These are phyloP conservation scores for Styphnolobium japonicum DNA, from an alignment of 306 rosid species.

Conservation along the genomic window DNA sequence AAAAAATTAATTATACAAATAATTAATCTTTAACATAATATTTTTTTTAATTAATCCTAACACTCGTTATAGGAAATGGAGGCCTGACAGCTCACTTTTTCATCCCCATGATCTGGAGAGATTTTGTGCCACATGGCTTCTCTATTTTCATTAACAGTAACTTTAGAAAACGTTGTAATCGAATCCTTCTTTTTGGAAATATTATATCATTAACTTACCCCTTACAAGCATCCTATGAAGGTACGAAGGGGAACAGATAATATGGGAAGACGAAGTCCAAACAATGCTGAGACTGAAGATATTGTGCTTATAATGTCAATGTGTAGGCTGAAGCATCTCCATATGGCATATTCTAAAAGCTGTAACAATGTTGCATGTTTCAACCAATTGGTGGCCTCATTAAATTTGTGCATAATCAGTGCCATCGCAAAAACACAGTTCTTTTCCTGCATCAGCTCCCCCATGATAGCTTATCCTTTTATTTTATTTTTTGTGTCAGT, in stretches of 20 bases:
- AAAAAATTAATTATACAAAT: too few relatives aligned
- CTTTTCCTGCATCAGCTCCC: not conserved
- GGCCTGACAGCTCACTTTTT: too few relatives aligned
- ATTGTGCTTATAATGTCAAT: constrained; percentile 7
- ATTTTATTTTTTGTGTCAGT: not conserved
- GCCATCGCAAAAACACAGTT: not conserved
- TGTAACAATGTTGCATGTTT: too few relatives aligned
- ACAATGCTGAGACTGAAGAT: not conserved
- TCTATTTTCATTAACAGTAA: not conserved
- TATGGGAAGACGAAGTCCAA: not conserved
- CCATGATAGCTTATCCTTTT: not conserved
- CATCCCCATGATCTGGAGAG: too few relatives aligned
- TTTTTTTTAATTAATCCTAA: too few relatives aligned
- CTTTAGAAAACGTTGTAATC: not conserved
- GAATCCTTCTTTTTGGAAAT: not conserved
- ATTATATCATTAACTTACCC: not conserved
- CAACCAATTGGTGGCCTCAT: not conserved
- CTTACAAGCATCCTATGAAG: not conserved
- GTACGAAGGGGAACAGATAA: not conserved
- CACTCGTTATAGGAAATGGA: too few relatives aligned
- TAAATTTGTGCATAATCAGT: not conserved
- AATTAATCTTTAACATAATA: too few relatives aligned
- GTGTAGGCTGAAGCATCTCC: constrained; percentile 7
- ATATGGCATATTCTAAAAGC: constrained; percentile 29
- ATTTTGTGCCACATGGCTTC: too few relatives aligned